Conservation (phyloP, 306 rosid genomes). For the Quercus gilva region DNA sequence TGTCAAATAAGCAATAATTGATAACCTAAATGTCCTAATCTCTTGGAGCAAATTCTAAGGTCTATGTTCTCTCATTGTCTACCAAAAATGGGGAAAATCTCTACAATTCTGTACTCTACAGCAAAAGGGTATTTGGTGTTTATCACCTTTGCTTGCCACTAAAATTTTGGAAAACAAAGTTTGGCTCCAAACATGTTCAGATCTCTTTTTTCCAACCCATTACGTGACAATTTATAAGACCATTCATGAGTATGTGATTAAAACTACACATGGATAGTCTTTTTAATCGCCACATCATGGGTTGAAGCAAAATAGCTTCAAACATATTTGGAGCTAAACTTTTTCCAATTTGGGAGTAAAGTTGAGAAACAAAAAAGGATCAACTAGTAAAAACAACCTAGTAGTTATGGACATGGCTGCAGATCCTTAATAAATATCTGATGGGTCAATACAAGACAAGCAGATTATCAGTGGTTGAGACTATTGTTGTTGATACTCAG, state of each 20-base stretch:
- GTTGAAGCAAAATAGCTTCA: too few relatives aligned
- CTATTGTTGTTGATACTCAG: conserved; percentile 56
- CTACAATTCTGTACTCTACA: conserved; percentile 20
- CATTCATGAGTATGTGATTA: too few relatives aligned
- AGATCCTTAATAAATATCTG: neutral
- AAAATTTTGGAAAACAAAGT: neutral
- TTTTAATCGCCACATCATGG: too few relatives aligned
- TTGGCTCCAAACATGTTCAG: too few relatives aligned
- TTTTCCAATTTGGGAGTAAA: neutral
- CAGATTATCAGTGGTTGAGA: conserved; percentile 9
- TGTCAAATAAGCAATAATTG: neutral
- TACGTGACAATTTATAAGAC: too few relatives aligned
- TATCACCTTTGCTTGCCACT: conserved; percentile 15
- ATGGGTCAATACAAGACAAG: neutral
- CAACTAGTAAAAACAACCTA: neutral
- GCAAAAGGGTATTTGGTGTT: neutral
- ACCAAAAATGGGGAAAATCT: neutral
- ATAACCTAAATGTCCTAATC: neutral
- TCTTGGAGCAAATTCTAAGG: neutral
- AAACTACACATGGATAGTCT: too few relatives aligned
- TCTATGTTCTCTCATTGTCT: neutral
- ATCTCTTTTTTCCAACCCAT: too few relatives aligned
- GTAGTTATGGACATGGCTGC: neutral
- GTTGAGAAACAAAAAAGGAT: neutral
- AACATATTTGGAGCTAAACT: too few relatives aligned